A percentile compares a stretch with the other conserved stretches of the same genome.
Conservation (phyloP, 345 rosid genomes). For the Carallia pectinifolia region DNA sequence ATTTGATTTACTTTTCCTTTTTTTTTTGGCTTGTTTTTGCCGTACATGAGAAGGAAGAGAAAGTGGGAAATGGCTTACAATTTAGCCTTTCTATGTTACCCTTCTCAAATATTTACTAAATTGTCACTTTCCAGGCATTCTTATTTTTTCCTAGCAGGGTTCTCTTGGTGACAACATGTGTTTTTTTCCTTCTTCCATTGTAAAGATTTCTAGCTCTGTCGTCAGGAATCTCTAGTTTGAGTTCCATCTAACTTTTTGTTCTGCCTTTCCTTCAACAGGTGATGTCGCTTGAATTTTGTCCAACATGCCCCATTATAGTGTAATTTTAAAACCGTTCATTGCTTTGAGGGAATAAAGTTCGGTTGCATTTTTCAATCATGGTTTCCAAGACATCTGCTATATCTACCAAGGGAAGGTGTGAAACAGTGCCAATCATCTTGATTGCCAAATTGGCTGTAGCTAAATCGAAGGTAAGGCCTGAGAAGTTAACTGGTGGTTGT, state of each 20-base stretch:
- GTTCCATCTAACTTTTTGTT: too few species aligned
- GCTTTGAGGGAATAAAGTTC: too few species aligned
- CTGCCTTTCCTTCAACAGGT: too few species aligned
- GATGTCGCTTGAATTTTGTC: too few species aligned
- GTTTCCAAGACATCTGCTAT: constrained; percentile 28
- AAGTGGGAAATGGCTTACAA: constrained; percentile 29
- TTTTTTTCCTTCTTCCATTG: too few species aligned
- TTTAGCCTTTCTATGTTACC: constrained; percentile 38
- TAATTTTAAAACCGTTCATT: too few species aligned
- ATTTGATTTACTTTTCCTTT: rapidly evolving
- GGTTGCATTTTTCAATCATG: too few species aligned
- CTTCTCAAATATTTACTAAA: constrained; percentile 32
- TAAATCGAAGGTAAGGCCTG: constrained; percentile 32
- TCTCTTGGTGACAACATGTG: constrained; percentile 35
- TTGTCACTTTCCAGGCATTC: constrained; percentile 50
- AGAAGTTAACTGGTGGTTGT: constrained; percentile 81
- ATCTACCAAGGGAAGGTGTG: constrained; percentile 67
- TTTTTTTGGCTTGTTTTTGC: neutral
- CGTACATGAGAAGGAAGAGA: constrained; percentile 37
- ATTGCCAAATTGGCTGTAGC: constrained; percentile 75
- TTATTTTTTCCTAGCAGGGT: constrained; percentile 28
- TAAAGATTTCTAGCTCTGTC: too few species aligned
- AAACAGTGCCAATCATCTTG: constrained; percentile 47
- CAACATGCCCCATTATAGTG: too few species aligned
- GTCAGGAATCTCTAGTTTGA: too few species aligned